Base-by-base conservation (phyloP, 257 asterid species). In the Rehmannia glutinosa region DNA sequence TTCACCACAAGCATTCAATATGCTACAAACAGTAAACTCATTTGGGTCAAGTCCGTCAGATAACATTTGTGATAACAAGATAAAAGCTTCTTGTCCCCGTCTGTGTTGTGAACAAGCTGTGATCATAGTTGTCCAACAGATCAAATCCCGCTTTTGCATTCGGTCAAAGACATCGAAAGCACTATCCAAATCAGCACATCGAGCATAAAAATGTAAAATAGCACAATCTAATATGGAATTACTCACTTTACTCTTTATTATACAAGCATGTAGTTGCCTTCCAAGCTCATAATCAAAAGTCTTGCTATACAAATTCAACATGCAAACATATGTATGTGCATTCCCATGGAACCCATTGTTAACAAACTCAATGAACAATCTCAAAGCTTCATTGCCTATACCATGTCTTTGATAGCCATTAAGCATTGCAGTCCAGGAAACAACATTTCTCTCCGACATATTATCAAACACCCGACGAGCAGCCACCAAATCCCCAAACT, bases 401-500 rank as follows among this genome's bases (percentile, higher is more conserved):
- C 92, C 92, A 69, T 78, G 77, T 67, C 59, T 84, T 58, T 80
- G 75, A 75, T 92, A 92, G 68, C 96, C 98, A 68, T 92, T 87
- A 67, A 92, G 85, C 97, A 92, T 82, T 46, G 97, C 96, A 36
- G 96, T 92, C 98, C 98, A 92, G 33, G 98, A 89, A 65, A 92
- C 90, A 36, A 92, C 88, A 54, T 77, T 87, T 75, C 81, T 83
- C 51, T 81, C 89, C 30, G 19, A 65, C 98, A 92, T 92, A 41
- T 70, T 32, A 76, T 92, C 95, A 63, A 92, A 92, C 82, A 92
- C 90, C 63, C 65, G 61, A 13, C 95, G 87, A 24, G 97, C 96
- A 1, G 75, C 84, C 53, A 51, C 69, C 81, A 92, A 69, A 74
- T 76, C 76, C 55, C 87, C 92, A 35, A 59, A 75, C 51, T 75